phyloP scores from a whole-genome alignment of 805 yeast genomes.

The Metschnikowia rubicola region DNA sequence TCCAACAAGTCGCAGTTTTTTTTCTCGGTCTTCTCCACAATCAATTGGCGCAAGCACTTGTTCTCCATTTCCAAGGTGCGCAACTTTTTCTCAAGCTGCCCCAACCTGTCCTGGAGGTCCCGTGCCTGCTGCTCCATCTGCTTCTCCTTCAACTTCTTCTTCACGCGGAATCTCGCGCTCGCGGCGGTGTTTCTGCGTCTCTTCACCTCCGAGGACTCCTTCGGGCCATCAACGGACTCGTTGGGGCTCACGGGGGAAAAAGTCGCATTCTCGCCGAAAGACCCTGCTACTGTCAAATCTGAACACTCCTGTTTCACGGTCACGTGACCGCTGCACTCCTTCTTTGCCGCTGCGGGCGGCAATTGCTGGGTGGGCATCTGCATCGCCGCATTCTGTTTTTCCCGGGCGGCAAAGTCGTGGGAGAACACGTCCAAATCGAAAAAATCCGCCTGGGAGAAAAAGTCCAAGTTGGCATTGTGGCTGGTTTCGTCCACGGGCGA shows the following conservation, averaged over 20 bases:
- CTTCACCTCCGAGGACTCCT: constrained; percentile 48
- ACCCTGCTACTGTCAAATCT: constrained; percentile 6
- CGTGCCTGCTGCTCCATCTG: constrained; percentile 77
- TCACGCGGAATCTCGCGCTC: constrained; percentile 86
- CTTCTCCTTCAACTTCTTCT: constrained; percentile 88
- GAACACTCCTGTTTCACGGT: constrained; percentile 1
- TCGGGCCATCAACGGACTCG: neutral
- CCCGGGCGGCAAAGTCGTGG: constrained; percentile 16
- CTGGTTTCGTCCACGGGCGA: constrained; percentile 19
- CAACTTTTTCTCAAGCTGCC: constrained; percentile 65
- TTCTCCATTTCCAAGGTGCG: constrained; percentile 92
- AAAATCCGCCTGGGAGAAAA: constrained; percentile 39
- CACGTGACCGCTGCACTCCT: constrained; percentile 1
- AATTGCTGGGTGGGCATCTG: constrained; percentile 5
- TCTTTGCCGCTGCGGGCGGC: too few species aligned
- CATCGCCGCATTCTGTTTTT: constrained; percentile 8
- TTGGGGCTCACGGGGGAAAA: neutral
- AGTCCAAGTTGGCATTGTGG: constrained; percentile 32
- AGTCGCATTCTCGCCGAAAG: neutral
- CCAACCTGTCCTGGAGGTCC: constrained; percentile 67
- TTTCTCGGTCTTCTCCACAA: constrained; percentile 66
- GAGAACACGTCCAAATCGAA: constrained; percentile 37
- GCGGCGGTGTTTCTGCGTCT: constrained; percentile 91
- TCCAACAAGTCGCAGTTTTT: constrained; percentile 28
- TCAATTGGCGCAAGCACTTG: constrained; percentile 74